A percentile compares a stretch with the other conserved stretches of the same genome.
phyloP scores from a whole-genome alignment of 176 grass and related monocot genomes.

The Musa itinerans region DNA sequence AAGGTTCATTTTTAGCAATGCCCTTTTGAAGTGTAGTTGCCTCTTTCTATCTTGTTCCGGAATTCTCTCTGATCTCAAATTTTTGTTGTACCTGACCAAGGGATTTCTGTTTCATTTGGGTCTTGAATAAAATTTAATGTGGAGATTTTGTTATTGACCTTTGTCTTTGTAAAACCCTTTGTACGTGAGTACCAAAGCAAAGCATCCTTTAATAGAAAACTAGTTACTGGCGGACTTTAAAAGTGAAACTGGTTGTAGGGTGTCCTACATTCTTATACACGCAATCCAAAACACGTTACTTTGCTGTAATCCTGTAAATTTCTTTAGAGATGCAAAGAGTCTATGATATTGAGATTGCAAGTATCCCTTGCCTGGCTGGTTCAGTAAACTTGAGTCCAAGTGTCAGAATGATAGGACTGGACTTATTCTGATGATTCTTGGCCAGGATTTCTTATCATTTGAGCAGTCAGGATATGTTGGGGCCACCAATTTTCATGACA shows the following conservation, averaged over 20 bases:
- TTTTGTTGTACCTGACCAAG: too few relatives aligned
- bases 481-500: conserved; percentile 2
- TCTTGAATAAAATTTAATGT: too few relatives aligned
- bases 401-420: not conserved
- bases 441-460: conserved; percentile 1
- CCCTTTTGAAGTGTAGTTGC: too few relatives aligned
- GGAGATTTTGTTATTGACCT: too few relatives aligned
- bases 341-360: not conserved
- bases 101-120: too few relatives aligned
- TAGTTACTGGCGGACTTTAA: too few relatives aligned
- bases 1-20: too few relatives aligned
- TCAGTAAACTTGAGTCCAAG: not conserved
- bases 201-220: too few relatives aligned
- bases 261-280: not conserved
- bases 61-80: too few relatives aligned
- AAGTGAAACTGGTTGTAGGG: not conserved
- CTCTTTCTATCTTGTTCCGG: too few relatives aligned
- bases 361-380: not conserved
- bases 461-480: not conserved
- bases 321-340: not conserved
- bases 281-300: not conserved
- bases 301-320: not conserved
- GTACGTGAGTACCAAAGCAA: too few relatives aligned
- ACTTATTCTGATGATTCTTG: not conserved
- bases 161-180: too few relatives aligned